Base-by-base conservation (phyloP, 2,329 filamentous ascomycete species). In the Venturia asperata region DNA sequence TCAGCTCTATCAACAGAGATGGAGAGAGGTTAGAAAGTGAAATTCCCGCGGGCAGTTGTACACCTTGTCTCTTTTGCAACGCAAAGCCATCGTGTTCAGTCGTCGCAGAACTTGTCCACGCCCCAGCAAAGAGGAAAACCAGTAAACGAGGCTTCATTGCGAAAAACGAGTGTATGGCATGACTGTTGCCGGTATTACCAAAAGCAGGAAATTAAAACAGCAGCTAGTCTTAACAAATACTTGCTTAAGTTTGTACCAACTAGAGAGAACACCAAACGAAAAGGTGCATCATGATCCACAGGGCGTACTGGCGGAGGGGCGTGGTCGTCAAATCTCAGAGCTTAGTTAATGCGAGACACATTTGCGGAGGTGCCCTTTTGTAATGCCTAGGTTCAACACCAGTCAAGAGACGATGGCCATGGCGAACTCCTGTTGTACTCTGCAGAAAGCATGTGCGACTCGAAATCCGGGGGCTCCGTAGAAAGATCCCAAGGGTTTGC, bases 1-100 rank as follows among this genome's bases (percentile, higher is more conserved):
- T 1, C 15, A 58, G 17, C 52, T 58, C 27, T 15, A 37, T 3
- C 30, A 58, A 37, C 15, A 58, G 15, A 17, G 52, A 19, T 39
- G 52, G 52, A 6, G 52, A 58, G 52, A 58, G 13, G 10, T 58
- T 58, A 6, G 52, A 58, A n/a, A 58, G 30, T 37, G 27, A 37
- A 19, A 58, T n/a, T 19, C 52, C 52, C 37, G 24, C 15, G 7
- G 49, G 49, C n/a, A 24, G n/a, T n/a, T 49, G 45, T 34, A 56
- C 1, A 24, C 49, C 45, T 30, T 58, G 52, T 58, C 52, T 58
- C 19, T 34, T 37, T 58, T 37, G 52, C 52, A 58, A 37, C 52
- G 52, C 52, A n/a, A 21, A 58, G 13, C 15, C 24, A 11, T 15
- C 3, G 15, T 5, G 5, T 21, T 52, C 47, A 15, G 21, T 13